Evolutionary conservation across 2,329 filamentous ascomycete genomes (phyloP), one percentile per base, ranked within the genome.

Genomic region (Apiospora arundinis): DNA sequence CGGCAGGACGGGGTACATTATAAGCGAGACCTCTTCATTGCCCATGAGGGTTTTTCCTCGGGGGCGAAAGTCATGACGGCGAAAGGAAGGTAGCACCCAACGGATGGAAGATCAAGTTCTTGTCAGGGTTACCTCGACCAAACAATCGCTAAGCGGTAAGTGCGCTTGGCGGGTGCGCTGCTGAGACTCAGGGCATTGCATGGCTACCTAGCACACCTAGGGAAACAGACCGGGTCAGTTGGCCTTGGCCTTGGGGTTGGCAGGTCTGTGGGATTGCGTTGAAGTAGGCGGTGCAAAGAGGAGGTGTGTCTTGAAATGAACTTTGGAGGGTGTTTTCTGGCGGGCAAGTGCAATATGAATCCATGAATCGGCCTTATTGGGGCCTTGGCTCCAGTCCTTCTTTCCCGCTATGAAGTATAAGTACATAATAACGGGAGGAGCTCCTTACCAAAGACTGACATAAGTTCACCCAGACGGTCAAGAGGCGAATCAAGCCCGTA

Each of bases 111-210:
- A 5, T 9, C 18, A 14, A 14, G n/a, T n/a, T n/a, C n/a, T n/a
- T n/a, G 56, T 37, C 18, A 37, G 56, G 56, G 56, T 40, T 40
- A 63, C 56, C 32, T 63, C 56, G 21, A 60, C 18, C 25, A 63
- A 40, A 40, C 49, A n/a, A n/a, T 14, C 21, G 14, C 28, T 8
- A 68, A 48, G 11, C 21, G 44, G 23, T 18, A 32, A n/a, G 42
- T 32, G 42, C 66, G 25, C 44, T 68, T 68, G 66, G 66, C 66
- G 7, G 66, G n/a, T 21, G 23, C 44, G 66, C 66, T 48, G 66
- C 66, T 23, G n/a, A 48, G 44, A 48, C 44, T 46, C 25, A 9
- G 5, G 66, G 21, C 28, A 37, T 48, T 32, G 42, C 56, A 40
- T 63, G 56, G 28, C 56, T 63, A 63, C 28, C 4, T 63, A 28